Conservation (phyloP, 805 yeast genomes). For the Yarrowia divulgata region DNA sequence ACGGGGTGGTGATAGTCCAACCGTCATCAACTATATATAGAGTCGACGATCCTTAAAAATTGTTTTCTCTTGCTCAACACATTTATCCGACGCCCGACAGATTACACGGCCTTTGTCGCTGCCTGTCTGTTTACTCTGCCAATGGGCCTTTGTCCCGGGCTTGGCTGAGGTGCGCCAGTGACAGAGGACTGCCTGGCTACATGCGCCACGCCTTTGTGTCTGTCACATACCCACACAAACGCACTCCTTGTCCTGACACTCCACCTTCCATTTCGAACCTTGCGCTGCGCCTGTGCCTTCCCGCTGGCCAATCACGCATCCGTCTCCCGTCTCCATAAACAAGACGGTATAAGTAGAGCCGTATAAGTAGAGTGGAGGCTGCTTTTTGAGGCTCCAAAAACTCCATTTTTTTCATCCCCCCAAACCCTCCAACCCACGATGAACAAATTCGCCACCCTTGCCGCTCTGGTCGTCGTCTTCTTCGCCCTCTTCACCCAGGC, state of each 20-base stretch:
- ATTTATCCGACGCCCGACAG: not conserved
- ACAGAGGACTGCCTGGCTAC: not conserved
- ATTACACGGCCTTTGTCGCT: not conserved
- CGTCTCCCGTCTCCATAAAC: constrained; percentile 6
- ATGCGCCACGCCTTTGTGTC: not conserved
- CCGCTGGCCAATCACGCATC: constrained; percentile 9
- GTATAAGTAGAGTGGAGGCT: not conserved
- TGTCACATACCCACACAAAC: not conserved
- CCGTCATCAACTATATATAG: no score
- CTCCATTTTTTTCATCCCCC: not conserved
- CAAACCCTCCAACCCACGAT: not conserved
- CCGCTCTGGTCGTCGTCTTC: constrained; percentile 16
- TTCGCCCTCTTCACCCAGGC: constrained; percentile 37
- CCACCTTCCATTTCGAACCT: constrained; percentile 12
- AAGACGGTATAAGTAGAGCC: not conserved
- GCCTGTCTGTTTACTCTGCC: not conserved
- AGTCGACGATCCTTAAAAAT: no score
- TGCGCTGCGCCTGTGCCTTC: not conserved
- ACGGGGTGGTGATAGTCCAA: no score
- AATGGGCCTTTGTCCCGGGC: not conserved
- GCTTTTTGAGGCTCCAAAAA: not conserved
- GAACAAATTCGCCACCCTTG: constrained; percentile 25
- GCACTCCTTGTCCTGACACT: not conserved
- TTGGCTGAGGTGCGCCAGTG: not conserved
- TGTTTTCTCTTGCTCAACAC: not conserved